phyloP scores from a whole-genome alignment of 345 rosid genomes.

The Corchorus capsularis region DNA sequence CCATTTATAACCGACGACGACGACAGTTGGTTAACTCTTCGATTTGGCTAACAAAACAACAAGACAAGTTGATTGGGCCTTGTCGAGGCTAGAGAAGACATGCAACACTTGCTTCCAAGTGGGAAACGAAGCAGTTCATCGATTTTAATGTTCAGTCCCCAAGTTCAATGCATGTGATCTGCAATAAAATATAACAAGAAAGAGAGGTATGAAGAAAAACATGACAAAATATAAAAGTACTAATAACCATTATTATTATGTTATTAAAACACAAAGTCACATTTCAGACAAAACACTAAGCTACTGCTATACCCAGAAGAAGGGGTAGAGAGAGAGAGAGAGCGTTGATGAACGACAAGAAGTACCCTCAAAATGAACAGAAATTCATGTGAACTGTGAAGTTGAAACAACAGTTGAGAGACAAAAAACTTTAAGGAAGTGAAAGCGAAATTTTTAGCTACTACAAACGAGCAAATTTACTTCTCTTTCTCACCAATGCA shows the following conservation, averaged over 20 bases:
- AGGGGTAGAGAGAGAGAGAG: background rate
- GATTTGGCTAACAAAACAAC: background rate
- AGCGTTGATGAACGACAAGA: background rate
- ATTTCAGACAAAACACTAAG: background rate
- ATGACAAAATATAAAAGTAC: background rate
- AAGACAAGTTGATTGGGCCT: background rate
- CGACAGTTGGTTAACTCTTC: background rate
- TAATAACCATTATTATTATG: too few relatives aligned
- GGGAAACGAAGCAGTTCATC: background rate
- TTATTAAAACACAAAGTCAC: background rate
- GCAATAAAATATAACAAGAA: background rate
- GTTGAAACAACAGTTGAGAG: background rate
- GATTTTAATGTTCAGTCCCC: background rate
- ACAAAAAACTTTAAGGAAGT: background rate
- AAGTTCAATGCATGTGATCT: background rate
- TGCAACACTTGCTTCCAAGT: slow-evolving; percentile 1
- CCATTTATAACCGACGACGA: slow-evolving; percentile 33
- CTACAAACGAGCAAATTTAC: background rate
- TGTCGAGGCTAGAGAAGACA: background rate
- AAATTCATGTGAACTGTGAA: slow-evolving; percentile 14
- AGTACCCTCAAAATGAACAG: slow-evolving; percentile 26
- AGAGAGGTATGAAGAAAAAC: background rate
- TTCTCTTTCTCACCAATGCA: background rate
- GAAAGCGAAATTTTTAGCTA: slow-evolving; percentile 1
- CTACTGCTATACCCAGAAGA: background rate